Evolutionary conservation across 1,139 yeast genomes (phyloP).

Genomic region (Debaryomyces sp.): DNA sequence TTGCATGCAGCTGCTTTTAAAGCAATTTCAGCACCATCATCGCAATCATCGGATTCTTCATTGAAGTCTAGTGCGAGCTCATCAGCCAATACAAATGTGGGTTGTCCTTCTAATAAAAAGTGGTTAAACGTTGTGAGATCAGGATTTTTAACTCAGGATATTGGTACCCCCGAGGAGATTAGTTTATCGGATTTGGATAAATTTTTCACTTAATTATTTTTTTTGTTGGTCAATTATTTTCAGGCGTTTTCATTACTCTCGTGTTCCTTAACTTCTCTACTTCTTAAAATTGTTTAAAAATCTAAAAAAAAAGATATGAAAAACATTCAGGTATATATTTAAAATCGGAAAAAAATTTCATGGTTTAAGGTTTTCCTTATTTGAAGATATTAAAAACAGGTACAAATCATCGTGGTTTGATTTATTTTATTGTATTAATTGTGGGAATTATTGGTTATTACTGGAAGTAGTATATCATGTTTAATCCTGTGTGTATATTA

Average conservation of each 20-base stretch:
- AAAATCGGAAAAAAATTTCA: conserved; percentile 4
- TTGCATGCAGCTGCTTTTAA: conserved; percentile 71
- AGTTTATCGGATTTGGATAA: conserved; percentile 74
- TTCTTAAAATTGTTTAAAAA: conserved; percentile 6
- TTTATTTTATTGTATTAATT: conserved; percentile 3
- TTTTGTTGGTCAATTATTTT: neutral
- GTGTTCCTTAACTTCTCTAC: conserved; percentile 5
- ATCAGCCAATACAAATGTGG: conserved; percentile 3
- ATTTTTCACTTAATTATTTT: conserved; percentile 44
- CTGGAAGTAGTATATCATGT: neutral
- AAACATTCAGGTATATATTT: conserved; percentile 4
- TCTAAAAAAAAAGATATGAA: conserved; percentile 5
- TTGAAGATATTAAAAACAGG: neutral
- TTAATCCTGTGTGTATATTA: conserved; percentile 7
- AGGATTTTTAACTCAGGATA: conserved; percentile 74
- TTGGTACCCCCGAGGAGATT: conserved; percentile 75
- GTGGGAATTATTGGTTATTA: conserved; percentile 3
- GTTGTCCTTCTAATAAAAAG: conserved; percentile 43
- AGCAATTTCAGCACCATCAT: conserved; percentile 39
- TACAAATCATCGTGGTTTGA: conserved; percentile 1
- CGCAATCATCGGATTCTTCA: conserved; percentile 11
- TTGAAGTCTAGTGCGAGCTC: conserved; percentile 11
- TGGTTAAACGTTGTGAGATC: conserved; percentile 75
- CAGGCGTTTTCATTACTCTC: conserved; percentile 4
- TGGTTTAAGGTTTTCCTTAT: conserved; percentile 1